Percentiles rank a stretch among this genome's conserved stretches.
phyloP scores from a whole-genome alignment of 2,329 filamentous ascomycete genomes.

The Fusarium sp. region DNA sequence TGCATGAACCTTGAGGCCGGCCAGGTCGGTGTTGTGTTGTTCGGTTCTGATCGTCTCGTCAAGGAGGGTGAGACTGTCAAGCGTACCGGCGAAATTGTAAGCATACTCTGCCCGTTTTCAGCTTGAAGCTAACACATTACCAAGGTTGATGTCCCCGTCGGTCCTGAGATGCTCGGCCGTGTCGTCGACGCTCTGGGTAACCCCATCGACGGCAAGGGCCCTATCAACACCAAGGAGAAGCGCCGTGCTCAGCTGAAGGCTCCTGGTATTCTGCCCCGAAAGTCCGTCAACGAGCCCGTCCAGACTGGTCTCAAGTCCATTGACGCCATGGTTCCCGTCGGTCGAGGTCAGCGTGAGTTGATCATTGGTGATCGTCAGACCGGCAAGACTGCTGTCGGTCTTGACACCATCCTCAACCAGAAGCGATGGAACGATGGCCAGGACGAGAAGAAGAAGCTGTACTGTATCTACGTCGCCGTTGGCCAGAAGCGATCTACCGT shows the following conservation, averaged over 20 bases:
- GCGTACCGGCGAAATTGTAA: slow-evolving; percentile 99
- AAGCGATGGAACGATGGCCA: slow-evolving; percentile 91
- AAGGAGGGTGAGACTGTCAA: slow-evolving; percentile 99
- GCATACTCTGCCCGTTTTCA: slow-evolving; percentile 49
- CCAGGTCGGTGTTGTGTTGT: slow-evolving; percentile 99
- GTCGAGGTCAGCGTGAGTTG: slow-evolving; percentile 99
- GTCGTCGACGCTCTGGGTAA: slow-evolving; percentile 98
- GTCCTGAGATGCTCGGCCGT: slow-evolving; percentile 92
- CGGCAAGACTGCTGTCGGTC: slow-evolving; percentile 98
- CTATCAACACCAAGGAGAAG: slow-evolving; percentile 89
- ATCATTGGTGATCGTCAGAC: slow-evolving; percentile 99
- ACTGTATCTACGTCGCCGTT: slow-evolving; percentile 99
- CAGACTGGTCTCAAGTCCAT: slow-evolving; percentile 99
- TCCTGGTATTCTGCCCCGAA: slow-evolving; percentile 95
- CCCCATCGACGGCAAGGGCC: slow-evolving; percentile 99
- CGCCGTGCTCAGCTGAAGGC: slow-evolving; percentile 99
- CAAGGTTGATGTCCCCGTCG: slow-evolving; percentile 96
- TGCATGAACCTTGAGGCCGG: slow-evolving; percentile 99
- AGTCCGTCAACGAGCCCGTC: slow-evolving; percentile 97
- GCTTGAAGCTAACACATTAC: slow-evolving; percentile 36
- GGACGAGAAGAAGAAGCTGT: slow-evolving; percentile 98
- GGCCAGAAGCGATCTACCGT: slow-evolving; percentile 99
- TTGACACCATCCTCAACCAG: slow-evolving; percentile 99
- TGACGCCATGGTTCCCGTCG: slow-evolving; percentile 99
- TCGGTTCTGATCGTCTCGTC: slow-evolving; percentile 99